These are phyloP conservation scores for Telfairia occidentalis DNA, from an alignment of 331 rosid species.

Conservation along the genomic window DNA sequence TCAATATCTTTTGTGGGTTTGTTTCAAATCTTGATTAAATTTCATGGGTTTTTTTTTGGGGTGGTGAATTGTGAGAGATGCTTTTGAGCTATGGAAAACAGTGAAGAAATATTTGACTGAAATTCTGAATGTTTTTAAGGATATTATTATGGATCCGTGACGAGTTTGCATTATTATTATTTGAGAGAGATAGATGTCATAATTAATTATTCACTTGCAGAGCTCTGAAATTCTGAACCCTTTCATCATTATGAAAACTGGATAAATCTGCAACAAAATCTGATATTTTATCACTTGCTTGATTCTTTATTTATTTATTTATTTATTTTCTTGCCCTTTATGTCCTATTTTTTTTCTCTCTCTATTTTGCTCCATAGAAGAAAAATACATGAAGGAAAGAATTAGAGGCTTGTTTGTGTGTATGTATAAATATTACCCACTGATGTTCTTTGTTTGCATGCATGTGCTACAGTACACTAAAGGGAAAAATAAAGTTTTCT, in stretches of 20 bases:
- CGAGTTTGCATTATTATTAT: background rate
- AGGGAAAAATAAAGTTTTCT: background rate
- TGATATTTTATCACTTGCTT: background rate
- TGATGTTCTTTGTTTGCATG: conserved; percentile 7
- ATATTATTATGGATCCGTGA: conserved; percentile 5
- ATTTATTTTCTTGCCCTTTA: background rate
- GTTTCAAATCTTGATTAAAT: too few species aligned
- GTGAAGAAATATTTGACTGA: background rate
- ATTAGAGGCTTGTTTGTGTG: background rate
- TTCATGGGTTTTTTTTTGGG: background rate
- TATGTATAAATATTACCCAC: background rate
- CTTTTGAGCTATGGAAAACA: background rate
- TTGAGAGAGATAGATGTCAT: background rate
- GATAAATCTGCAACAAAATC: conserved; percentile 4
- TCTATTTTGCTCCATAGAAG: background rate
- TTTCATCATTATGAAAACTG: conserved; percentile 7
- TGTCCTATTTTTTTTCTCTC: background rate
- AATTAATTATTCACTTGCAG: background rate
- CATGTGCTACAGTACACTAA: background rate
- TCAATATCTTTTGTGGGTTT: background rate
- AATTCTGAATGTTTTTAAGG: background rate
- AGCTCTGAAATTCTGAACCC: conserved; percentile 6
- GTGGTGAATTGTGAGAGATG: too few species aligned
- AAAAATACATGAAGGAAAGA: background rate
- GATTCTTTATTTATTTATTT: background rate